phyloP scores from a whole-genome alignment of 2,329 filamentous ascomycete genomes.

The Neonectria coccinea region DNA sequence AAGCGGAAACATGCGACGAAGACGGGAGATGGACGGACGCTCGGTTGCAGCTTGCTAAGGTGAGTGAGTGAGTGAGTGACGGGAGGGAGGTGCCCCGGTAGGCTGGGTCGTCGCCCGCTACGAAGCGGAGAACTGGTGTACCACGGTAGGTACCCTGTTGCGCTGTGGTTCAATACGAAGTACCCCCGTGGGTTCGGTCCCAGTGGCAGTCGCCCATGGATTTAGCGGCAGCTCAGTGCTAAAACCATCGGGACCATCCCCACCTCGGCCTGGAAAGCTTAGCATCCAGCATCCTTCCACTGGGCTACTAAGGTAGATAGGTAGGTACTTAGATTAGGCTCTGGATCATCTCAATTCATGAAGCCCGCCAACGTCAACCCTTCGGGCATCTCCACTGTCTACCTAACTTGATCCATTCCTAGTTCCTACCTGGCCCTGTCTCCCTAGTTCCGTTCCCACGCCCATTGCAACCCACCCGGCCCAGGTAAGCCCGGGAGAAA shows the following conservation, averaged over 20 bases:
- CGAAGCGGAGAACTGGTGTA: not conserved
- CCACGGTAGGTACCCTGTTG: not conserved
- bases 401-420: no score
- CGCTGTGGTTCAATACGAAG: no score
- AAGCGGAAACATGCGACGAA: conserved; percentile 20
- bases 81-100: not conserved
- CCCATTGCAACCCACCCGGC: not conserved
- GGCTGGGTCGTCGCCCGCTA: not conserved
- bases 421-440: conserved; percentile 2
- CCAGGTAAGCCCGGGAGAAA: not conserved
- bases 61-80: no score
- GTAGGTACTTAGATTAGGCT: no score
- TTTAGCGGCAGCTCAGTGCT: conserved; percentile 9
- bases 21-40: not conserved
- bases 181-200: no score
- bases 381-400: conserved; percentile 10
- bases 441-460: not conserved
- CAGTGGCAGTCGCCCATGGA: not conserved
- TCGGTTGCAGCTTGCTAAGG: not conserved
- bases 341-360: not conserved
- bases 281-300: no score
- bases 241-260: conserved; percentile 7
- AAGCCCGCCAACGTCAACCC: conserved; percentile 23
- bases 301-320: no score
- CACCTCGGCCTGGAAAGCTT: conserved; percentile 28